phyloP scores from a whole-genome alignment of 768 basidiomycete genomes.

The Dioszegia hungarica region DNA sequence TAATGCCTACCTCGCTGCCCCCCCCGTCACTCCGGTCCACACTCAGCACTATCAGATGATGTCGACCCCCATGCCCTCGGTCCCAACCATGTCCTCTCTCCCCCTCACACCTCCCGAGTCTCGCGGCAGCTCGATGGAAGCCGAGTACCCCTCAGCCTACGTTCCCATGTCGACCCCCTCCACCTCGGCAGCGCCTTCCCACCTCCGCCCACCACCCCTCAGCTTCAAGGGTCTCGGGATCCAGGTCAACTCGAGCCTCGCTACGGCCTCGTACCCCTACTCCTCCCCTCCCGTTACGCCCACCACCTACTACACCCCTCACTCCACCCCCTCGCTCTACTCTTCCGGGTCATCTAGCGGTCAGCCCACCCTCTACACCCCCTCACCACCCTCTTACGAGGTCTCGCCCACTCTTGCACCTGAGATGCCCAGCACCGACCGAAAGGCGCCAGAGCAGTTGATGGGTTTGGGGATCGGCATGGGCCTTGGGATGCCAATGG shows the following conservation, averaged over 20 bases:
- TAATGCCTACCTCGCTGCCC: conserved; percentile 15
- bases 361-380: conserved; percentile 2
- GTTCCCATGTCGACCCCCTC: conserved; percentile 7
- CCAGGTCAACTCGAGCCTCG: conserved; percentile 14
- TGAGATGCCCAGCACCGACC: conserved; percentile 12
- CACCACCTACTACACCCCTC: conserved; percentile 20
- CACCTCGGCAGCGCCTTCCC: too few species aligned
- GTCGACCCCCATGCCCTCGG: conserved; percentile 1
- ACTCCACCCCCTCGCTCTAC: conserved; percentile 29
- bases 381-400: conserved; percentile 1
- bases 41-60: neutral
- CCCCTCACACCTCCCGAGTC: conserved; percentile 13
- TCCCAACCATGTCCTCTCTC: conserved; percentile 8
- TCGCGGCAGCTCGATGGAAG: conserved; percentile 9
- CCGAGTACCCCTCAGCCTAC: neutral
- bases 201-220: conserved; percentile 15
- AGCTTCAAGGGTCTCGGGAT: conserved; percentile 12
- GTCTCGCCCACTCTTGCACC: conserved; percentile 35
- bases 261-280: conserved; percentile 19
- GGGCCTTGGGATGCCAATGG: neutral
- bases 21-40: conserved; percentile 2
- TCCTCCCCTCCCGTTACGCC: conserved; percentile 19
- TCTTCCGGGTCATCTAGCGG: neutral
- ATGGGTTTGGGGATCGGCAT: conserved; percentile 37
- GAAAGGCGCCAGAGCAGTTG: conserved; percentile 13